Evolutionary conservation across 2,329 filamentous ascomycete genomes (phyloP), one percentile per base, ranked within the genome.

Genomic region (Coleophoma cylindrospora): DNA sequence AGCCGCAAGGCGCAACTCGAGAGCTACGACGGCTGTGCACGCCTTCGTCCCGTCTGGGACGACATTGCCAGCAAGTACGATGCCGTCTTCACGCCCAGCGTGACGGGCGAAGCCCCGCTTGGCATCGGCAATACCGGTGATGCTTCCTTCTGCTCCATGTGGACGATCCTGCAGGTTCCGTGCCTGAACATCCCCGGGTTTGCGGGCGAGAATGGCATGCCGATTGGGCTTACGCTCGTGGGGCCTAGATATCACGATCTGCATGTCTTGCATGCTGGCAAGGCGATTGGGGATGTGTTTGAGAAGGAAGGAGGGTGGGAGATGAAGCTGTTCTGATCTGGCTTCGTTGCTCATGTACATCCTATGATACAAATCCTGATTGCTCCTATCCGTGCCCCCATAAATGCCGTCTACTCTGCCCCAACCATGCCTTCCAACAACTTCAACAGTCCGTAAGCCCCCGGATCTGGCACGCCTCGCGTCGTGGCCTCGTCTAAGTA

Each of bases 111-210:
- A 55, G 83, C 83, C 0, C 81, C 83, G 0, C 50, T 73, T 1
- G 82, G 81, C 0, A 60, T 72, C 0, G 69, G 68, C 4, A 72
- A 63, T 47, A 86, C 81, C 0, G 83, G 83, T 0, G 76, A 71
- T 53, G 70, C 78, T 19, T 57, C 53, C 4, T 65, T 65, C 50
- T 65, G 57, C 38, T 64, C 53, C 1, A 56, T 59, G 47, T 63
- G 60, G 57, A 67, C 66, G 7, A 58, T 61, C 11, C 64, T 86
- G 13, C 83, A 87, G 53, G 76, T 73, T 1, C 83, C 83, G 0
- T 79, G 81, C 0, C 64, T 86, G n/a, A 86, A 86, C 52, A 63
- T 87, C 0, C 81, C 82, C 0, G 83, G 81, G 0, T 86, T 87
- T 55, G 64, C 70, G 34, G 82, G 83, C 0, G 68, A 69, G 32